Base-by-base conservation (phyloP, 1,284 basidiomycete species). In the Melampsora americana region DNA sequence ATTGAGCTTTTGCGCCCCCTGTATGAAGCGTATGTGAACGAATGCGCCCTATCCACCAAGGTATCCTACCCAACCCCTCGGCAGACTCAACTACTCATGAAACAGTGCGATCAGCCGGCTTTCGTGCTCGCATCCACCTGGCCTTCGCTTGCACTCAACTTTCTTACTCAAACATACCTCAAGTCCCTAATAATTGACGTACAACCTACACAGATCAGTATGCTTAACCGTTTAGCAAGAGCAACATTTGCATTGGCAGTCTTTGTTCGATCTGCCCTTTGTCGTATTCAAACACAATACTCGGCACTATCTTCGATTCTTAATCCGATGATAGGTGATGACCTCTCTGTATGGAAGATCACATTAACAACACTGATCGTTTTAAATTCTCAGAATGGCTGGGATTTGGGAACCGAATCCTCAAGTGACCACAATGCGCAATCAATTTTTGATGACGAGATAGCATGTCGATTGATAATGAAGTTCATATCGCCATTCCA, bases 111-210 rank as follows among this genome's bases (percentile, higher is more conserved):
- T 3, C 26, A 46, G 23, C 30, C 66, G 6, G 73, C 73, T 50
- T 76, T 76, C 46, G 46, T 76, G n/a, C 35, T 76, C 26, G 20
- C 73, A 23, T 64, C 73, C 20, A 76, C 73, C 16, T 76, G 73
- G 73, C 73, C 66, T 2, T 39, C 69, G 26, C 42, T 76, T n/a
- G 59, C 73, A 23, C 62, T 76, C n/a, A 68, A 65, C 39, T 76
- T 60, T 76, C 59, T 76, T 7, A 76, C 50, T 2, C 39, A 59
- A 35, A 44, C 20, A 35, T 66, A 76, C 60, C 23, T 76, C 11
- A 61, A 32, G 18, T 69, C 66, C 20, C 18, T 53, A 12, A 32
- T 39, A 20, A n/a, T 14, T 30, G 61, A 62, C 30, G 20, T 35
- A 20, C 4, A 48, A 18, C n/a, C 35, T 59, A 62, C 11, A 42